Evolutionary conservation across 257 asterid genomes (phyloP).

Genomic region (Thymus mandschuricus): DNA sequence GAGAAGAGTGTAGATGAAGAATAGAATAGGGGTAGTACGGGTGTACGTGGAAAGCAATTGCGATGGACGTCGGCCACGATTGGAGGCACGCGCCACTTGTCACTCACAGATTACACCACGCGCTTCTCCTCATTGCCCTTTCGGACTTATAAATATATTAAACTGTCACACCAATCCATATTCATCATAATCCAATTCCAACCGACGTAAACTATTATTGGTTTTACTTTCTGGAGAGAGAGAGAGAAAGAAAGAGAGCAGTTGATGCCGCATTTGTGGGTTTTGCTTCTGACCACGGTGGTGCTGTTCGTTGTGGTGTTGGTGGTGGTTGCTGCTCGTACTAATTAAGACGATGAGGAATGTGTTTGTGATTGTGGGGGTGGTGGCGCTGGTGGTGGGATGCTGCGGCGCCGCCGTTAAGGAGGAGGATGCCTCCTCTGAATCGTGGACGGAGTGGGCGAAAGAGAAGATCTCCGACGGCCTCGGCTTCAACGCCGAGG

Average conservation of each 20-base stretch:
- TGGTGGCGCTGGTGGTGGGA: background rate
- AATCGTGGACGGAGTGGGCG: slow-evolving; percentile 73
- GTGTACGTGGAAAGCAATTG: background rate
- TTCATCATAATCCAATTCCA: background rate
- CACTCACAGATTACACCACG: background rate
- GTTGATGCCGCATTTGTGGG: slow-evolving; percentile 37
- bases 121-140: background rate
- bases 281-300: slow-evolving; percentile 32
- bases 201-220: too few species aligned
- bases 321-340: background rate
- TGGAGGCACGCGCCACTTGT: slow-evolving; percentile 21
- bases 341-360: background rate
- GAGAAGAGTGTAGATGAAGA: background rate
- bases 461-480: slow-evolving; percentile 58
- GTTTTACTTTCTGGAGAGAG: too few species aligned
- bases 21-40: background rate
- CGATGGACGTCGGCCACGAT: slow-evolving; percentile 20
- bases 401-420: background rate
- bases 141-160: background rate
- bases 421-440: slow-evolving; percentile 2
- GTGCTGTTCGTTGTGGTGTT: slow-evolving; percentile 33
- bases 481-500: slow-evolving; percentile 42
- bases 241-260: background rate
- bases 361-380: background rate
- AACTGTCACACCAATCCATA: background rate